These are phyloP conservation scores for Umbelopsis vinacea DNA, from an alignment of 192 early-diverging fungal genomes.

Conservation along the genomic window DNA sequence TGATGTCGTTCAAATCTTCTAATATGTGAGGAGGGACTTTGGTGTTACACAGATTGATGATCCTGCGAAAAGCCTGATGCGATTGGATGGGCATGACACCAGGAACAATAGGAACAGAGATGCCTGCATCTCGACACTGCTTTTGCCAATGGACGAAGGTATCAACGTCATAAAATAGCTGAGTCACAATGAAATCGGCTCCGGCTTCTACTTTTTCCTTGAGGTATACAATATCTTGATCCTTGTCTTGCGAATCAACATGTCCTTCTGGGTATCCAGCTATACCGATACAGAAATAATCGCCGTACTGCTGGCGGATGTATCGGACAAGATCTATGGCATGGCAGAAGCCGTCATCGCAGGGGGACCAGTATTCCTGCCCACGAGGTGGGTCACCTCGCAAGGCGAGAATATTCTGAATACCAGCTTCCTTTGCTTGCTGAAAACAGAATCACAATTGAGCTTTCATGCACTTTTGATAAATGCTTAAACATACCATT, in stretches of 20 bases:
- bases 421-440: conserved; percentile 62
- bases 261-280: conserved; percentile 90
- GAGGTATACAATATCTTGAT: conserved; percentile 63
- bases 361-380: conserved; percentile 73
- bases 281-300: conserved; percentile 90
- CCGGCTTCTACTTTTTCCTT: conserved; percentile 81
- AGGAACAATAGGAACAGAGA: conserved; percentile 72
- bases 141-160: conserved; percentile 72
- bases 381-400: conserved; percentile 86
- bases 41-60: conserved; percentile 77
- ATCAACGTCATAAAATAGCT: conserved; percentile 83
- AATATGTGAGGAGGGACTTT: conserved; percentile 65
- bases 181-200: conserved; percentile 85
- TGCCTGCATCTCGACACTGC: conserved; percentile 62
- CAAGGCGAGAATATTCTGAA: conserved; percentile 85
- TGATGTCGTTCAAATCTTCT: conserved; percentile 74
- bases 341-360: conserved; percentile 75
- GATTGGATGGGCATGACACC: conserved; percentile 89
- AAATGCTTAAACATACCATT: background rate
- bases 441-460: conserved; percentile 57
- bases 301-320: conserved; percentile 75
- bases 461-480: conserved; percentile 62
- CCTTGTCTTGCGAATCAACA: conserved; percentile 58
- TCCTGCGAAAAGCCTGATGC: conserved; percentile 79
- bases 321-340: conserved; percentile 82